These are phyloP conservation scores for Xylariaceae sp. DNA, from an alignment of 2,329 filamentous ascomycete genomes.

Conservation along the genomic window DNA sequence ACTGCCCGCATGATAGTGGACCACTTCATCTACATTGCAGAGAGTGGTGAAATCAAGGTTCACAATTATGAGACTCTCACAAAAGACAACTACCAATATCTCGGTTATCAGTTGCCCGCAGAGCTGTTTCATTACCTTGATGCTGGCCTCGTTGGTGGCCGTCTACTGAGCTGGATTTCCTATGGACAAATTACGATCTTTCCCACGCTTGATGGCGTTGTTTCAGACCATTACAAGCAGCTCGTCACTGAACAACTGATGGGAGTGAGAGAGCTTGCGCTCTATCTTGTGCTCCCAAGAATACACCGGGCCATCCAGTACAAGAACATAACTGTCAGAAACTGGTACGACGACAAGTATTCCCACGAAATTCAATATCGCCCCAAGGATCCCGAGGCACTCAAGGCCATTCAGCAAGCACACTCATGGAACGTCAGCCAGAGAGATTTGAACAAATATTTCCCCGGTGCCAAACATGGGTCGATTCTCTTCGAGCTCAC, in stretches of 20 bases:
- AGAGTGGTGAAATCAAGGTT: slow-evolving; percentile 73
- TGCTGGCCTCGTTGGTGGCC: slow-evolving; percentile 73
- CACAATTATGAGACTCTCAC: slow-evolving; percentile 73
- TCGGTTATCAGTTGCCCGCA: slow-evolving; percentile 84
- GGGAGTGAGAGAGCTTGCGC: slow-evolving; percentile 70
- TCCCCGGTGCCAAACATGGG: slow-evolving; percentile 43
- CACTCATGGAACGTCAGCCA: slow-evolving; percentile 73
- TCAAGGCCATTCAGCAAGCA: slow-evolving; percentile 44
- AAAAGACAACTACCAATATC: slow-evolving; percentile 81
- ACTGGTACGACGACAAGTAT: slow-evolving; percentile 78
- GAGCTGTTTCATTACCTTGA: slow-evolving; percentile 91
- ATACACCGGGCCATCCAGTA: slow-evolving; percentile 81
- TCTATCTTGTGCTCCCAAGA: slow-evolving; percentile 74
- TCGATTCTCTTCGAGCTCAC: slow-evolving; percentile 60
- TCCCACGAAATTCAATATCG: slow-evolving; percentile 66
- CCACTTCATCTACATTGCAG: slow-evolving; percentile 80
- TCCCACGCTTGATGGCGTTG: slow-evolving; percentile 82
- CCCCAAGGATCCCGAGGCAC: slow-evolving; percentile 38
- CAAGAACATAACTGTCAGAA: slow-evolving; percentile 72
- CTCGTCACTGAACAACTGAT: slow-evolving; percentile 74
- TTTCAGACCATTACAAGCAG: slow-evolving; percentile 75
- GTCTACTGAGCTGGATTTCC: slow-evolving; percentile 78
- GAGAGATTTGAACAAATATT: slow-evolving; percentile 48
- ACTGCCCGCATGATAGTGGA: slow-evolving; percentile 82
- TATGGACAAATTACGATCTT: slow-evolving; percentile 74